Base-by-base conservation (phyloP, 2,329 filamentous ascomycete species). In the Pestalotiopsis sp. region DNA sequence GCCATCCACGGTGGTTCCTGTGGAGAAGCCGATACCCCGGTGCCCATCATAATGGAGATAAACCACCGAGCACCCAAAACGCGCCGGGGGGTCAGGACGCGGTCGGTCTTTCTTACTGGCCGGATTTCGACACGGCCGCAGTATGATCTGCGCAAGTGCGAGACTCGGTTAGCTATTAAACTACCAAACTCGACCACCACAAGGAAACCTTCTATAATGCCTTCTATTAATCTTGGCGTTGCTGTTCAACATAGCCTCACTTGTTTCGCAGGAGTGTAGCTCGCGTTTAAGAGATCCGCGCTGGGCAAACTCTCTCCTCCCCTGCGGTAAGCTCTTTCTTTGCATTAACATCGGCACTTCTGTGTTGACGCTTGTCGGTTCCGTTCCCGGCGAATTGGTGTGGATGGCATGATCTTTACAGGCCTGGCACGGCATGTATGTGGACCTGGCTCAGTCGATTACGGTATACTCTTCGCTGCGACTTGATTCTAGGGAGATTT, bases 31-130 rank as follows among this genome's bases (percentile, higher is more conserved):
- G 23, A 23, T 57, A 31, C 45, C 63, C 49, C 49, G 49, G 49
- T 14, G 17, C 20, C 12, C 41, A 65, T 65, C 63, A 39, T 58
- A 38, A 38, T 38, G 41, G 63, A 36, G 38, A 62, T 23, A 58
- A 65, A 65, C 63, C 14, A 57, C 49, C 49, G 63, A 55, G 31
- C 52, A 65, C 63, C 36, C 63, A 65, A 57, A 64, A 65, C 63
- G 45, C 14, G n/a, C 63, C 27, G 45, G 63, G 63, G 63, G 12
- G 20, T 38, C n/a, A 31, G 31, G 12, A 17, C 63, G 57, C 36
- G 11, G 31, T 41, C 41, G 23, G 20, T 7, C 36, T 12, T 27
- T 36, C 39, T 25, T 17, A 65, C 23, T 58, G 49, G 63, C 41
- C 39, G 13, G 25, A 39, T 39, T 65, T 57, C 39, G 25, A 65